A percentile compares a stretch with the other conserved stretches of the same genome.
Evolutionary conservation across 2,329 filamentous ascomycete species (phyloP).

Genomic region (Onygenales sp.): DNA sequence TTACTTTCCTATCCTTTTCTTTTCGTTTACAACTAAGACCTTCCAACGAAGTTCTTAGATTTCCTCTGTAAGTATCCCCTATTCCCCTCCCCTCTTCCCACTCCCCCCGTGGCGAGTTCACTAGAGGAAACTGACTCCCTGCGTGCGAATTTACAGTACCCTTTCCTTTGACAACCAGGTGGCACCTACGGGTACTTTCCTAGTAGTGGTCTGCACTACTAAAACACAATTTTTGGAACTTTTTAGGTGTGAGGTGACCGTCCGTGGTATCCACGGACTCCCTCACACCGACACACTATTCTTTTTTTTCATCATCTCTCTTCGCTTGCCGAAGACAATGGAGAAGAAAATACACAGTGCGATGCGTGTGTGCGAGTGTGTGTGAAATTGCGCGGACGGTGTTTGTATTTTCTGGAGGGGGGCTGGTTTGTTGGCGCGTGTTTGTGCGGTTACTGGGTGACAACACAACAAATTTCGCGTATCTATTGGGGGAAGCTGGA

Average conservation of each 20-base stretch:
- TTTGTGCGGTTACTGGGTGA: not conserved
- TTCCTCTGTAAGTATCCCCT: not conserved
- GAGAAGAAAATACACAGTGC: conserved; percentile 4
- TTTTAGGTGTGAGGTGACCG: not conserved
- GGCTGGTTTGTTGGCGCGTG: too few relatives aligned
- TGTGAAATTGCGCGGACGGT: too few relatives aligned
- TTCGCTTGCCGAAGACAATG: conserved; percentile 8
- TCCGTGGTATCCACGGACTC: not conserved
- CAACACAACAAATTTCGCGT: not conserved
- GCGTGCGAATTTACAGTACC: not conserved
- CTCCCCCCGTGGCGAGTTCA: not conserved
- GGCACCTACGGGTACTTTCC: conserved; percentile 1
- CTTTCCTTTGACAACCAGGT: conserved; percentile 1
- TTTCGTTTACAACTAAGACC: not conserved
- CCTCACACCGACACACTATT: not conserved
- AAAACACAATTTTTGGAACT: conserved; percentile 5
- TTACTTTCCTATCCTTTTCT: not conserved
- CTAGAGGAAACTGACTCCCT: not conserved
- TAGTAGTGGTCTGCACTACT: conserved; percentile 4
- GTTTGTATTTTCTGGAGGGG: too few relatives aligned
- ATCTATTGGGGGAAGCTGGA: too few relatives aligned
- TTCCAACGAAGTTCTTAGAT: not conserved
- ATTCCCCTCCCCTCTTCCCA: not conserved
- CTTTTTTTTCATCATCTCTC: conserved; percentile 11
- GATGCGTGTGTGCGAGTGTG: not conserved